Base-by-base conservation (phyloP, 345 rosid genomes). In the Salix udensis region DNA sequence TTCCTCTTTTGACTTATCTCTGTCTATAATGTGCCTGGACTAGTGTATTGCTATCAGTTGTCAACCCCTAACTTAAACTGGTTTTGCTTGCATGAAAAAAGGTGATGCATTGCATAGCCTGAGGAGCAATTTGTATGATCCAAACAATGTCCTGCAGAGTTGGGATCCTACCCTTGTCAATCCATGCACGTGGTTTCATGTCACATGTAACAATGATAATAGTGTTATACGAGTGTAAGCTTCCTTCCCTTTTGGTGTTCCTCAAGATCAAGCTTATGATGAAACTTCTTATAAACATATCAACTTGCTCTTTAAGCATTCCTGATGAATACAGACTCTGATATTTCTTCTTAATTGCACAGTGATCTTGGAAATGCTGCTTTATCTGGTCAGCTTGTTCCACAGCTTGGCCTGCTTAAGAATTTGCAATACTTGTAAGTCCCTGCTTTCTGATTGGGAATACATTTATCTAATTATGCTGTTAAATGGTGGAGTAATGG, bases 141-240 rank as follows among this genome's bases (percentile, higher is more conserved):
- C 98, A 18, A 89, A 87, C 85, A 93, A 89, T 86, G 96, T 95
- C 71, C 88, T 95, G 76, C 97, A 93, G 82, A 95, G 98, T 83
- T 95, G 98, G 98, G 98, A 95, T 83, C 94, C 97, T 67, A 93
- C 97, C 30, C 98, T 95, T 76, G 98, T 93, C 78, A 91, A 93
- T 76, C 98, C 98, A 64, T 93, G 98, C 82, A 93, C 98, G 15
- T 95, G 98, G 98, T 93, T 92, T 81, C 98, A 95, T 68, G 96
- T 95, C 67, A 93, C 97, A 19, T 95, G 98, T 77, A 90, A 95
- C 89, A 91, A 90, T 77, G 98, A 95, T 73, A 91, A 93, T 77
- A 95, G 98, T 81, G 97, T 95, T 58, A 91, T 91, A 67, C 84
- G 98, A 87, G 97, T 95, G 98, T 95, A 88, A 82, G 82, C 53